These are phyloP conservation scores for Phytophthora fragariae DNA, from an alignment of 352 stramenopile genomes.

Conservation along the genomic window DNA sequence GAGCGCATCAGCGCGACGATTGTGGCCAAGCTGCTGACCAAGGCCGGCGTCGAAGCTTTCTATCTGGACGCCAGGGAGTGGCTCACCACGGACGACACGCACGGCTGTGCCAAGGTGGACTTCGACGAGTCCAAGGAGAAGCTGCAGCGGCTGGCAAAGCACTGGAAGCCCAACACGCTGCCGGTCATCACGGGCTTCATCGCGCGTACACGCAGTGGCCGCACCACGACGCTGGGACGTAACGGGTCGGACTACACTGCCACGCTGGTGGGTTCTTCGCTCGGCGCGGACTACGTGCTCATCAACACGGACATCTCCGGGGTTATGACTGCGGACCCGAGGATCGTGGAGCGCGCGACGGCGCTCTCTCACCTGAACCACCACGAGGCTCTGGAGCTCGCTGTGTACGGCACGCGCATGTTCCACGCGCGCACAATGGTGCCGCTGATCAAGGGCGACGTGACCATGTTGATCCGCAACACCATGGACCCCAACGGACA, in stretches of 20 bases:
- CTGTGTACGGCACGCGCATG: conserved; percentile 86
- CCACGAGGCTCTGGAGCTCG: conserved; percentile 82
- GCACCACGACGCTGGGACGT: conserved; percentile 82
- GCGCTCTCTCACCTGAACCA: conserved; percentile 82
- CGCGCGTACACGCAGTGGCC: conserved; percentile 57
- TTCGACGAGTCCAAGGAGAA: conserved; percentile 84
- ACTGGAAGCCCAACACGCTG: conserved; percentile 55
- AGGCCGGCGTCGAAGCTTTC: conserved; percentile 69
- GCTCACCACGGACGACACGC: conserved; percentile 75
- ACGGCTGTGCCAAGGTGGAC: conserved; percentile 79
- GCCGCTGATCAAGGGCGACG: conserved; percentile 78
- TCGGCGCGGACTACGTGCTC: conserved; percentile 81
- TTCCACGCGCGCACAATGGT: conserved; percentile 90
- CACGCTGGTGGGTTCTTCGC: conserved; percentile 74
- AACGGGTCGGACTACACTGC: conserved; percentile 90
- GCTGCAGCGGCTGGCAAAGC: conserved; percentile 46
- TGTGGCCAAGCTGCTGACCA: conserved; percentile 65
- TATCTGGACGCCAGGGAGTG: conserved; percentile 77
- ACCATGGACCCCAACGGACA: conserved; percentile 83
- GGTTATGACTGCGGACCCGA: conserved; percentile 85
- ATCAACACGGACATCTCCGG: conserved; percentile 89
- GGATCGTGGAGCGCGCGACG: conserved; percentile 77
- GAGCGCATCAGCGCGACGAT: conserved; percentile 82
- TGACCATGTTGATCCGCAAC: conserved; percentile 89
- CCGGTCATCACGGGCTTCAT: conserved; percentile 88